These are phyloP conservation scores for Apophysomyces ossiformis DNA, from an alignment of 371 early-diverging fungal genomes.

Conservation along the genomic window DNA sequence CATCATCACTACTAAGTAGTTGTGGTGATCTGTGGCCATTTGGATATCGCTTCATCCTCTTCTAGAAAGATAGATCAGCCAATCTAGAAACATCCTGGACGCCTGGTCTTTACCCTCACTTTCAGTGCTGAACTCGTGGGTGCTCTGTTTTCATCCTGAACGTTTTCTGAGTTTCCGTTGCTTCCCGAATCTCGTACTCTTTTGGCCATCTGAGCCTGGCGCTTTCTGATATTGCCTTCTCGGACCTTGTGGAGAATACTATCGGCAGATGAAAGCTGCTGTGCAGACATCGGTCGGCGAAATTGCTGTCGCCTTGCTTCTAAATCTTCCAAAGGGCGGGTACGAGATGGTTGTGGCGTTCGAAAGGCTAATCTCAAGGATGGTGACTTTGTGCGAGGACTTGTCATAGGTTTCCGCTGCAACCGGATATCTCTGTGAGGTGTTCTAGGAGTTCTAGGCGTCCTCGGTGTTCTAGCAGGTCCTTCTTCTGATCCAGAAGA, in stretches of 20 bases:
- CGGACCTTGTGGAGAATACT: conserved; percentile 42
- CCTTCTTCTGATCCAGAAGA: neutral
- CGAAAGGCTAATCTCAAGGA: conserved; percentile 24
- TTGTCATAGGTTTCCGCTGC: conserved; percentile 15
- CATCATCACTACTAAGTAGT: conserved; percentile 36
- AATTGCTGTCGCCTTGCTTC: conserved; percentile 5
- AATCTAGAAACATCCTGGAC: no score
- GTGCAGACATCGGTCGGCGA: conserved; percentile 4
- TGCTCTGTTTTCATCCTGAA: conserved; percentile 21
- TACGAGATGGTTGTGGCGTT: conserved; percentile 42
- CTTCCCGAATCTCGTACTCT: neutral
- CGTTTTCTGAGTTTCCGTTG: neutral
- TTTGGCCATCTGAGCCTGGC: conserved; percentile 15
- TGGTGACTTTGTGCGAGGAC: conserved; percentile 22
- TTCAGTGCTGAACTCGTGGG: conserved; percentile 13
- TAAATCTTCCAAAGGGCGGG: conserved; percentile 1
- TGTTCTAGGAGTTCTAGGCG: neutral
- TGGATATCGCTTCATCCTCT: neutral
- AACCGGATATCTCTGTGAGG: neutral
- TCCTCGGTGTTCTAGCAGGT: neutral
- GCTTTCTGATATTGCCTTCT: conserved; percentile 33
- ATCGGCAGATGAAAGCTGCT: conserved; percentile 16
- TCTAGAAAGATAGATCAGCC: neutral
- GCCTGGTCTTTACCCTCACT: neutral
- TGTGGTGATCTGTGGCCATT: neutral